Evolutionary conservation across 352 stramenopile genomes (phyloP).

Genomic region (Pythium insidiosum): DNA sequence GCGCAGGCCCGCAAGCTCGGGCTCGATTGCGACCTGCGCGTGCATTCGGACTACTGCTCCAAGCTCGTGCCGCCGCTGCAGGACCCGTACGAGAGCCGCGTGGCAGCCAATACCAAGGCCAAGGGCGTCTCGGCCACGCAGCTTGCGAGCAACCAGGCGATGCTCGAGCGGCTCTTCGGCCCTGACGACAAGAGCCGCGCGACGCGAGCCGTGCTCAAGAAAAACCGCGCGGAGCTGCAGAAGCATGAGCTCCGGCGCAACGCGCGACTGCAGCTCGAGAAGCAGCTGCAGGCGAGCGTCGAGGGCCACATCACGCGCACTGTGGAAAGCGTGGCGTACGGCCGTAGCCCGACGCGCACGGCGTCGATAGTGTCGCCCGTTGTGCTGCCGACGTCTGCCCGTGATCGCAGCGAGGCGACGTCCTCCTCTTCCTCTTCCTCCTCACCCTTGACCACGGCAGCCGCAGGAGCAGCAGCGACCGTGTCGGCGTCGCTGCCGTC

Average conservation of each 20-base stretch:
- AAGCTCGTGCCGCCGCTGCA: constrained; percentile 52
- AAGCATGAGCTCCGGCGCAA: constrained; percentile 73
- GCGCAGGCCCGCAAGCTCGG: constrained; percentile 63
- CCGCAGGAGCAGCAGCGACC: no score
- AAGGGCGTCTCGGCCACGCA: constrained; percentile 32
- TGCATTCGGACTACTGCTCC: constrained; percentile 68
- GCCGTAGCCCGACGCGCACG: no score
- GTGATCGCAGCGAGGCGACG: no score
- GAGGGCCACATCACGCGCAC: constrained; percentile 85
- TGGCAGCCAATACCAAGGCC: constrained; percentile 20
- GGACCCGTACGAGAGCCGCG: constrained; percentile 58
- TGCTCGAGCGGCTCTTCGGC: constrained; percentile 72
- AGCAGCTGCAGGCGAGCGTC: constrained; percentile 82
- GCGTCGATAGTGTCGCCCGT: no score
- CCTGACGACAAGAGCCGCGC: constrained; percentile 51
- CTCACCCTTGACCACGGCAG: no score
- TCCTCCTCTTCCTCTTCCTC: no score
- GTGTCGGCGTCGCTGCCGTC: no score
- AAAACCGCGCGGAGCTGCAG: constrained; percentile 71
- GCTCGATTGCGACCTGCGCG: constrained; percentile 61
- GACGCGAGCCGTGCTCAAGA: constrained; percentile 63
- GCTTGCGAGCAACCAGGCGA: constrained; percentile 54
- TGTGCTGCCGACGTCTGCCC: no score
- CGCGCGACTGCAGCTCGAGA: constrained; percentile 68
- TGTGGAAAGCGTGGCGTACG: constrained; percentile 65